phyloP scores from a whole-genome alignment of 1,284 basidiomycete species.

The Phlebopus sp. region DNA sequence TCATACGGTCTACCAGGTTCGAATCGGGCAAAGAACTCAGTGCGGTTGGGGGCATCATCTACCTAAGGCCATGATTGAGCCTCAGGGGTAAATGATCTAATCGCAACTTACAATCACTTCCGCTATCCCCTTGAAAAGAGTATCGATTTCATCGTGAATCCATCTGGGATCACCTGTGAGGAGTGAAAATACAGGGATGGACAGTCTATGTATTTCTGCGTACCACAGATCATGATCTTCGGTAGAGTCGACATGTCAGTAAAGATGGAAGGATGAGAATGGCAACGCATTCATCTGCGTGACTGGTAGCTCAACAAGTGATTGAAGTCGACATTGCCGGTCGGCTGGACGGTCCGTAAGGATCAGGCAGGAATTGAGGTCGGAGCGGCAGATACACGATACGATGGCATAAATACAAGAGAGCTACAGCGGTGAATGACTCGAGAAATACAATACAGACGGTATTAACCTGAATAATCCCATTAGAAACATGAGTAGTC shows the following conservation, averaged over 20 bases:
- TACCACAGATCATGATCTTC: constrained; percentile 27
- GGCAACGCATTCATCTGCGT: not conserved
- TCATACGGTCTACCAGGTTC: constrained; percentile 67
- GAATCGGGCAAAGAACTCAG: constrained; percentile 66
- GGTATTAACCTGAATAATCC: not conserved
- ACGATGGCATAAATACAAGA: not conserved
- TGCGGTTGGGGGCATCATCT: constrained; percentile 41
- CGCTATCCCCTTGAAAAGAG: constrained; percentile 3
- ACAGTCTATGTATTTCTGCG: not conserved
- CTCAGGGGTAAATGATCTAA: not conserved
- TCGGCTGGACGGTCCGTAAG: too few relatives aligned
- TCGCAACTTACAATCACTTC: constrained; percentile 5
- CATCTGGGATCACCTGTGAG: constrained; percentile 2
- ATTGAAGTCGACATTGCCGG: not conserved
- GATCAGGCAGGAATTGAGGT: not conserved
- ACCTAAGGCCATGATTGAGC: not conserved
- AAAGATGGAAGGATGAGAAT: not conserved
- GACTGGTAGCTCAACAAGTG: not conserved
- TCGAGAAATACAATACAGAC: not conserved
- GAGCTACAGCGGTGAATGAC: not conserved
- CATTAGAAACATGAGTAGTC: not conserved
- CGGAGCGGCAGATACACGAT: not conserved
- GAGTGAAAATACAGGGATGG: not conserved
- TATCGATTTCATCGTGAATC: constrained; percentile 2
- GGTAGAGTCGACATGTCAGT: constrained; percentile 14